A percentile compares a stretch with the other conserved stretches of the same genome.
Evolutionary conservation across 106 monocot genomes (phyloP).

Genomic region (Dendrobium catenatum): DNA sequence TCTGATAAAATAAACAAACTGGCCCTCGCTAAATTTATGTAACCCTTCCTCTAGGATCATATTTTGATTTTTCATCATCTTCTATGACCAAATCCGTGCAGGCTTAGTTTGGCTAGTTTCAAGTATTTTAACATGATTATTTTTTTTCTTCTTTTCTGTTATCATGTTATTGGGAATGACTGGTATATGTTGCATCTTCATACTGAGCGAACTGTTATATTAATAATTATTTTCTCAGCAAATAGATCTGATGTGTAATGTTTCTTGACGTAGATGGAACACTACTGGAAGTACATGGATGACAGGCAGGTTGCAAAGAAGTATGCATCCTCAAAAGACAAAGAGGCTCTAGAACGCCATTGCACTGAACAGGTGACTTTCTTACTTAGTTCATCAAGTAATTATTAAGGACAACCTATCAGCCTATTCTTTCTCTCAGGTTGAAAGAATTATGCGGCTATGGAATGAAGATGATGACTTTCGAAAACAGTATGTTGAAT

Average conservation of each 20-base stretch:
- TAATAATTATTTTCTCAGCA: too few species aligned
- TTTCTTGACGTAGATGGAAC: slow-evolving; percentile 2
- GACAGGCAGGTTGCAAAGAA: slow-evolving; percentile 6
- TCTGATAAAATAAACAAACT: too few species aligned
- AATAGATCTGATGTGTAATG: background rate
- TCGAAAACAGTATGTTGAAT: slow-evolving; percentile 61
- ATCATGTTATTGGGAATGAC: background rate
- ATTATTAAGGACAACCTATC: background rate
- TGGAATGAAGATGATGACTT: slow-evolving; percentile 80
- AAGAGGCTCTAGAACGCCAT: slow-evolving; percentile 6
- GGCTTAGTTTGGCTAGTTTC: too few species aligned
- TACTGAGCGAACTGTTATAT: too few species aligned
- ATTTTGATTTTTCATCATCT: too few species aligned
- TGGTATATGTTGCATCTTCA: too few species aligned
- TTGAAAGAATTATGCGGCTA: slow-evolving; percentile 68
- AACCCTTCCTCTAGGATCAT: too few species aligned
- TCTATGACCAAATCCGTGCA: too few species aligned
- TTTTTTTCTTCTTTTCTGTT: background rate
- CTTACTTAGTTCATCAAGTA: background rate
- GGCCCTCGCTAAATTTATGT: too few species aligned
- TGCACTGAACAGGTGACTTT: slow-evolving; percentile 5
- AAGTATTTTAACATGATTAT: too few species aligned
- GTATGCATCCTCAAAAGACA: background rate
- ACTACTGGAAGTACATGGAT: slow-evolving; percentile 7
- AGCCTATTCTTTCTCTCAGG: slow-evolving; percentile 15